phyloP scores from a whole-genome alignment of 495 filamentous ascomycete genomes.

The Thermochaetoides thermophila region DNA sequence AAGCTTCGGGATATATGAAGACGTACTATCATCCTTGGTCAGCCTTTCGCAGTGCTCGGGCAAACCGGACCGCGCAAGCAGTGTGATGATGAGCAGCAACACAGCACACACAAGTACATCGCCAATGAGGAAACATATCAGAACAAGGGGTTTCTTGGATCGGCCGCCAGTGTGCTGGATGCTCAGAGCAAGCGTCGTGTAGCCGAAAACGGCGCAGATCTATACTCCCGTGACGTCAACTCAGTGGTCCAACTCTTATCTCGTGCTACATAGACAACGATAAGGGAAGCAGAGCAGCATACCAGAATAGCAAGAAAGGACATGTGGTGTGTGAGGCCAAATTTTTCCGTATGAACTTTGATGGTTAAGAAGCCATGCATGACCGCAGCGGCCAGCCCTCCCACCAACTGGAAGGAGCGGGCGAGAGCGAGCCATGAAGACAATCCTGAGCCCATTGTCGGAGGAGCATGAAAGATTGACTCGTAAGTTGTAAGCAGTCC shows the following conservation, averaged over 20 bases:
- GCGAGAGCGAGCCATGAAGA: slow-evolving; percentile 21
- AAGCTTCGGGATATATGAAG: background rate
- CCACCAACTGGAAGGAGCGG: slow-evolving; percentile 19
- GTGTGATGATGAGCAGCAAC: slow-evolving; percentile 17
- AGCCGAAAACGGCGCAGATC: slow-evolving; percentile 20
- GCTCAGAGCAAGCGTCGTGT: slow-evolving; percentile 19
- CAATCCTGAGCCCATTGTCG: slow-evolving; percentile 19
- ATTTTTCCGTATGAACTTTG: slow-evolving; percentile 12
- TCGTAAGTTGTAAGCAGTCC: background rate
- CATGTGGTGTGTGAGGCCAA: slow-evolving; percentile 17
- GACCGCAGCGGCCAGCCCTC: slow-evolving; percentile 12
- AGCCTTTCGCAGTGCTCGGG: slow-evolving; percentile 24
- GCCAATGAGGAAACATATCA: slow-evolving; percentile 13
- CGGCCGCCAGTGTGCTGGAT: slow-evolving; percentile 17
- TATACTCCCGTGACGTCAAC: slow-evolving; percentile 11
- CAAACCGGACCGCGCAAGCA: slow-evolving; percentile 21
- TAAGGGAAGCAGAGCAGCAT: slow-evolving; percentile 3
- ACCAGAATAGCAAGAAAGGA: slow-evolving; percentile 24
- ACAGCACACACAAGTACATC: slow-evolving; percentile 18
- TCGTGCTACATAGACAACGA: background rate
- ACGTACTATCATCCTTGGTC: slow-evolving; percentile 13
- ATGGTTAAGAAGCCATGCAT: slow-evolving; percentile 26
- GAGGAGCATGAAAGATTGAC: background rate
- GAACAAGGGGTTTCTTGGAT: slow-evolving; percentile 12
- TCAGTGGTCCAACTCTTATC: no score